Percentiles rank a stretch among this genome's conserved stretches.
Evolutionary conservation across 257 asterid species (phyloP).

Genomic region (Echites panduratus): DNA sequence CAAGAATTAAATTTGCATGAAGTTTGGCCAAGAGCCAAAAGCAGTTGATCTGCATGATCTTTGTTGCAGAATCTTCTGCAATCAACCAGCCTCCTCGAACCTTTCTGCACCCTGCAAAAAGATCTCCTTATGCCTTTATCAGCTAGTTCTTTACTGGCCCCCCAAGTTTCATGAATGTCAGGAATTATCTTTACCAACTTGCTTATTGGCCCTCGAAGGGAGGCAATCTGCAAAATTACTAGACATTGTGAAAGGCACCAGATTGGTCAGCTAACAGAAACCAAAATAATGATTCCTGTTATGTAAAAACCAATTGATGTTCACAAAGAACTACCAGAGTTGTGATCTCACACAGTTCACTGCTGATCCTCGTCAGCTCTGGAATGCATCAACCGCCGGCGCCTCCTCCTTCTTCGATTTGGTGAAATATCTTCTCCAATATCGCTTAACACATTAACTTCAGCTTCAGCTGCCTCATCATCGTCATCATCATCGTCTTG

Average conservation of each 20-base stretch:
- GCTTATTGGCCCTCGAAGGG: background rate
- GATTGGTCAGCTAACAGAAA: conserved; percentile 4
- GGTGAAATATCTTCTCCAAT: conserved; percentile 31
- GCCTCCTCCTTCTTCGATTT: conserved; percentile 31
- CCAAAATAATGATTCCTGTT: background rate
- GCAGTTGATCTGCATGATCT: background rate
- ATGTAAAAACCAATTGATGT: conserved; percentile 3
- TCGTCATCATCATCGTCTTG: conserved; percentile 34
- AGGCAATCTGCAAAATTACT: conserved; percentile 5
- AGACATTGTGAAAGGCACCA: conserved; percentile 1
- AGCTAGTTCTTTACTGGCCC: background rate
- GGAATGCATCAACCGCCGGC: conserved; percentile 51
- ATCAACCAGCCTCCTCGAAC: background rate
- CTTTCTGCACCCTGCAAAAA: background rate
- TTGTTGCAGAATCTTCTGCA: conserved; percentile 1
- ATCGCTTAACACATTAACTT: conserved; percentile 29
- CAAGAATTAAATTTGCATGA: background rate
- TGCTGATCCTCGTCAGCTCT: conserved; percentile 38
- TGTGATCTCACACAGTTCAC: conserved; percentile 6
- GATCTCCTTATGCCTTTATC: background rate
- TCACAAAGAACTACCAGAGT: conserved; percentile 18
- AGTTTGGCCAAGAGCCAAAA: background rate
- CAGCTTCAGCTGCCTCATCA: conserved; percentile 25
- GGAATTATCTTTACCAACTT: background rate
- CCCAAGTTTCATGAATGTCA: background rate